phyloP scores from a whole-genome alignment of 345 rosid genomes.

The Passiflora organensis region DNA sequence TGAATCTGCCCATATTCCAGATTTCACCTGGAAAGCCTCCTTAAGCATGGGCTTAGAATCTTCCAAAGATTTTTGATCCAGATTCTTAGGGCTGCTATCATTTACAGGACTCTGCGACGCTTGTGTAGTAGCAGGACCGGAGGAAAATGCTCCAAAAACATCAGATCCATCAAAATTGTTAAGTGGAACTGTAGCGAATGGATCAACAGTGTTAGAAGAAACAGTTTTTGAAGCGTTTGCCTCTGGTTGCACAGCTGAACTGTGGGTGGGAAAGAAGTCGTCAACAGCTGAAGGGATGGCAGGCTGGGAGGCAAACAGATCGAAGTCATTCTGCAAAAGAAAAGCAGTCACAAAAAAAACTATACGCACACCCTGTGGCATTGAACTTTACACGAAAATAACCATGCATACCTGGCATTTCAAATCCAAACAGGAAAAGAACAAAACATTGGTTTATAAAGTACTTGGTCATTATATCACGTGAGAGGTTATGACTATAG shows the following conservation, averaged over 20 bases:
- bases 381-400: conserved; percentile 4
- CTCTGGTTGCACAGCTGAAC: conserved; percentile 52
- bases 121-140: conserved; percentile 43
- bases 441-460: too few species aligned
- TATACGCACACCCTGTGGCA: conserved; percentile 7
- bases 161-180: conserved; percentile 80
- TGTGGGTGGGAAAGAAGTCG: conserved; percentile 55
- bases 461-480: too few species aligned
- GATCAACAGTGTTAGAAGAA: conserved; percentile 49
- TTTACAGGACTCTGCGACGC: conserved; percentile 35
- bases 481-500: too few species aligned
- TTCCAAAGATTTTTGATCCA: conserved; percentile 36
- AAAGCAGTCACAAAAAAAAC: conserved; percentile 1
- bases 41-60: conserved; percentile 39
- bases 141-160: conserved; percentile 73
- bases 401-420: conserved; percentile 6
- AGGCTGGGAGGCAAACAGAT: conserved; percentile 50
- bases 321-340: conserved; percentile 42
- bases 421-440: background rate
- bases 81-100: conserved; percentile 33
- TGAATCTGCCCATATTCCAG: conserved; percentile 98
- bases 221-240: conserved; percentile 34
- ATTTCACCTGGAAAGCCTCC: conserved; percentile 81
- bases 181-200: conserved; percentile 79
- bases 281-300: conserved; percentile 41